These are phyloP conservation scores for Tulasnella sp. DNA, from an alignment of 768 basidiomycete genomes.

Conservation along the genomic window DNA sequence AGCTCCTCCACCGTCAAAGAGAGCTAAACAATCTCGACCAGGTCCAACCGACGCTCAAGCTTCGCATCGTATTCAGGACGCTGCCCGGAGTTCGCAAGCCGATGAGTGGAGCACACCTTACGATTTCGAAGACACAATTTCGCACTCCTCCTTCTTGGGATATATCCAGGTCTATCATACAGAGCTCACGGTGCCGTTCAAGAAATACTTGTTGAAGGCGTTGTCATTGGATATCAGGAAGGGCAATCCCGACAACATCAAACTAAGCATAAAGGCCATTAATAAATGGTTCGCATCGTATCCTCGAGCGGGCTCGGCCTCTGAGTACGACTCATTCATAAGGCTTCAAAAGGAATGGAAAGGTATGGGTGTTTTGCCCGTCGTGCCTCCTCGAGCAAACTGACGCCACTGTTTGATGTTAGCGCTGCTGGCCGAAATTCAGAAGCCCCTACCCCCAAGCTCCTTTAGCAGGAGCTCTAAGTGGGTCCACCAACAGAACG, in stretches of 20 bases:
- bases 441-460: not conserved
- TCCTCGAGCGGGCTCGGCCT: not conserved
- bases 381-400: not conserved
- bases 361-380: conserved; percentile 2
- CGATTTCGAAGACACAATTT: not conserved
- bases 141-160: not conserved
- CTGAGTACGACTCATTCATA: not conserved
- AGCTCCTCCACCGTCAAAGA: not conserved
- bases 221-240: not conserved
- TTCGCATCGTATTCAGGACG: not conserved
- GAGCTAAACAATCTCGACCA: not conserved
- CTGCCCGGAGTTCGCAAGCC: not conserved
- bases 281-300: not conserved
- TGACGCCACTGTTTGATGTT: not conserved
- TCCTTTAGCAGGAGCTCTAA: too few species aligned
- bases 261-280: not conserved
- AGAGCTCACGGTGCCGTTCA: not conserved
- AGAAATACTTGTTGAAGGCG: not conserved
- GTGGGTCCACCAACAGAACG: not conserved
- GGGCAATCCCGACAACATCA: not conserved
- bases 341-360: not conserved
- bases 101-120: not conserved
- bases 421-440: not conserved
- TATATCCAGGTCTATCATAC: not conserved
- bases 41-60: not conserved